Conservation (phyloP, 306 rosid genomes). For the Cucumis hystrix region DNA sequence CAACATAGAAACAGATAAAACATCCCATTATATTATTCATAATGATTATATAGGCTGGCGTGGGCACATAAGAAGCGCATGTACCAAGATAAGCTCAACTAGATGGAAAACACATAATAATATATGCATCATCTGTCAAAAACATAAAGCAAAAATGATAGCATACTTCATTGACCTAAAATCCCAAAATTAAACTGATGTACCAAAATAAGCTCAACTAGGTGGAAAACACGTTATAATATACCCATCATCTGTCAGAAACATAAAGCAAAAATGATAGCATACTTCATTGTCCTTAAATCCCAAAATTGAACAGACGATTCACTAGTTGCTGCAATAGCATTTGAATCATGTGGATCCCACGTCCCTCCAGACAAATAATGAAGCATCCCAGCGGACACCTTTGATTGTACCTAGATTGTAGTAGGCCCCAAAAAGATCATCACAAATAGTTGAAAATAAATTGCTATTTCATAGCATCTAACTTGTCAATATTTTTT, state of each 20-base stretch:
- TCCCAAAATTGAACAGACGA: slow-evolving; percentile 89
- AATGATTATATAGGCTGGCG: too few species aligned
- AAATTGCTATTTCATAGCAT: neutral
- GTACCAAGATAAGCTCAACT: neutral
- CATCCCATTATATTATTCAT: neutral
- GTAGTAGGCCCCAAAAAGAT: slow-evolving; percentile 13
- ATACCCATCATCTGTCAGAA: neutral
- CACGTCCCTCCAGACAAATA: slow-evolving; percentile 89
- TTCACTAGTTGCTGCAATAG: slow-evolving; percentile 73
- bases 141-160: slow-evolving; percentile 3
- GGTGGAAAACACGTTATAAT: neutral
- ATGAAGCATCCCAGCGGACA: slow-evolving; percentile 77
- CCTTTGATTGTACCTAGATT: slow-evolving; percentile 69
- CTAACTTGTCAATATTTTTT: neutral
- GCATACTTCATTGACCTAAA: slow-evolving; percentile 84
- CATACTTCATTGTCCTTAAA: slow-evolving; percentile 87
- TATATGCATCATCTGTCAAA: neutral
- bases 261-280: slow-evolving; percentile 6
- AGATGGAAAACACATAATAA: neutral
- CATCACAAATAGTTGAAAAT: slow-evolving; percentile 1
- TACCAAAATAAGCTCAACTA: neutral
- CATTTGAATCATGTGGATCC: slow-evolving; percentile 94
- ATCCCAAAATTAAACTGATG: slow-evolving; percentile 85
- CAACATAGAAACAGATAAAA: neutral
- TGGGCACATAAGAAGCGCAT: neutral